Conservation (phyloP, 768 basidiomycete genomes). For the Agrocybe praecox region DNA sequence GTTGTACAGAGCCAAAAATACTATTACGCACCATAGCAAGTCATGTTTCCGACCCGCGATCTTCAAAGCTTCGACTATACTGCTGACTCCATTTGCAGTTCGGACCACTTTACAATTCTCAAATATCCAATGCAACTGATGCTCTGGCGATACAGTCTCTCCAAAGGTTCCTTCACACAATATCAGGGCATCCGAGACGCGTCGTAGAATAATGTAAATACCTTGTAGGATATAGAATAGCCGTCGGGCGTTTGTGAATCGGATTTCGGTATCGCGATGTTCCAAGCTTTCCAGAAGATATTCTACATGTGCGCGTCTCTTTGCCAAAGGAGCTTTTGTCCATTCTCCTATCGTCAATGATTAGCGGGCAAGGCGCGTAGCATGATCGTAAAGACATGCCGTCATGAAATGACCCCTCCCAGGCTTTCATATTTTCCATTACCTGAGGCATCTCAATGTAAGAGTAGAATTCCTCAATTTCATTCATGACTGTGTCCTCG, state of each 20-base stretch:
- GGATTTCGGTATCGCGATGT: conserved; percentile 79
- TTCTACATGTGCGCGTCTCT: conserved; percentile 76
- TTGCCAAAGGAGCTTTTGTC: conserved; percentile 64
- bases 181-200: neutral
- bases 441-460: conserved; percentile 95
- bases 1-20: neutral
- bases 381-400: conserved; percentile 46
- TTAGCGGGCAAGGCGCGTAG: conserved; percentile 1
- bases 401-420: conserved; percentile 81
- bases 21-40: conserved; percentile 61
- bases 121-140: conserved; percentile 95
- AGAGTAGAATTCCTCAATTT: conserved; percentile 97
- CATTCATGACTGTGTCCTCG: conserved; percentile 93
- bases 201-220: conserved; percentile 26
- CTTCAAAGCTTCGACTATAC: conserved; percentile 86
- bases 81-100: conserved; percentile 78
- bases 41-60: conserved; percentile 89
- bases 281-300: conserved; percentile 85
- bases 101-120: conserved; percentile 91
- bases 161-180: conserved; percentile 74
- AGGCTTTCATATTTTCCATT: conserved; percentile 83
- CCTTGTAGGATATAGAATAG: conserved; percentile 95
- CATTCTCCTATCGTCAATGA: conserved; percentile 53
- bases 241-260: conserved; percentile 85
- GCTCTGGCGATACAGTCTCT: conserved; percentile 89